Evolutionary conservation across 2,329 filamentous ascomycete species (phyloP), one percentile per base, ranked within the genome.

Genomic region (Penicillium sp.): DNA sequence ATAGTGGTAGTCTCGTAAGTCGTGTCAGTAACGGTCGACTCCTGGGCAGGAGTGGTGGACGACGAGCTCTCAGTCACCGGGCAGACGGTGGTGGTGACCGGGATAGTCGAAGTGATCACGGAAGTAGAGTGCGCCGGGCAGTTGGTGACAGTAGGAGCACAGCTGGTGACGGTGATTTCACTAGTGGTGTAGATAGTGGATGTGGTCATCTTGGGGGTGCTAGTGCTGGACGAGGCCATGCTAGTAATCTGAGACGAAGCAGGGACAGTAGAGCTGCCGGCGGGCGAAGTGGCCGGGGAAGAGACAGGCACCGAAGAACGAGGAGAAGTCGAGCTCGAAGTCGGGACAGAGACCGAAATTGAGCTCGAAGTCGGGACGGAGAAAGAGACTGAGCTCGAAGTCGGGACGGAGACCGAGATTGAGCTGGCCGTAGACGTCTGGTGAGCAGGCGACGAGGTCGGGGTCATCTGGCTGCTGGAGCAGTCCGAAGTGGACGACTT

Each of bases 51-150:
- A 33, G 41, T 50, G 10, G 49, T 55, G 8, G 54, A 55, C 8
- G 48, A 54, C 7, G 50, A 47, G 30, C 55, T 60, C 31, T 66
- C 18, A 2, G 60, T 63, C 28, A 64, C 63, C 20, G 72, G 81
- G 73, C 81, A 85, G 64, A 84, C 64, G 35, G 83, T 86, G 62
- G 80, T 13, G 13, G 45, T 48, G 13, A 46, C 45, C n/a, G 45
- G 50, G 54, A 86, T 66, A 10, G 79, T 83, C 50, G 81, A 76
- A 2, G 81, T 82, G 46, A 80, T 71, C 33, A 82, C 66, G 2
- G 72, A 76, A 43, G 77, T 74, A 13, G 75, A 77, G 46, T 71
- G 66, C 52, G 74, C 76, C 25, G 81, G 81, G 76, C 81, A 84
- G 72, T 81, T 70, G 39, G 68, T 67, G 43, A 74, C 67, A 4